phyloP scores from a whole-genome alignment of 2,329 filamentous ascomycete species.

The Xylaria arbuscula region DNA sequence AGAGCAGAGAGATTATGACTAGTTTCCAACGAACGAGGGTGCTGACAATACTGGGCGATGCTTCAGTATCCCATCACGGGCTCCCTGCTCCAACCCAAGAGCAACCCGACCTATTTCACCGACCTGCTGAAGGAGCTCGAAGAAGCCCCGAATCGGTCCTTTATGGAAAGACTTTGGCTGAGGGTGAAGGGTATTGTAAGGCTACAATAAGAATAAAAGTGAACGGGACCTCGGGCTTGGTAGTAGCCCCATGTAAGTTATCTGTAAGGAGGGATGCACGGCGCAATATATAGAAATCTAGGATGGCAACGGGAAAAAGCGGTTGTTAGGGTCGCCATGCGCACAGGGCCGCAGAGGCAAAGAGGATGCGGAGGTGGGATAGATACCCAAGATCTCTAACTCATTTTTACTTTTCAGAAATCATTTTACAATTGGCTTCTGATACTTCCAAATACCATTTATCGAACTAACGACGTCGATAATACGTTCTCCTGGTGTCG shows the following conservation, averaged over 20 bases:
- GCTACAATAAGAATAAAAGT: constrained; percentile 56
- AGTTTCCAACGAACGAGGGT: not conserved
- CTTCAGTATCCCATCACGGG: constrained; percentile 61
- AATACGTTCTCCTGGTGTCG: constrained; percentile 10
- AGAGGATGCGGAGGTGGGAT: not conserved
- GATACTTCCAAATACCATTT: not conserved
- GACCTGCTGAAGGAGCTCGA: constrained; percentile 72
- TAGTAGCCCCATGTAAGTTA: constrained; percentile 25
- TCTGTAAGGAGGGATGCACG: constrained; percentile 5
- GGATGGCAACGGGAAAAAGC: not conserved
- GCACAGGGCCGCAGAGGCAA: not conserved
- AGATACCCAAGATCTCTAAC: constrained; percentile 10
- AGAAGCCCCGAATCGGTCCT: constrained; percentile 68
- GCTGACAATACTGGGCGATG: constrained; percentile 14
- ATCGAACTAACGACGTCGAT: not conserved
- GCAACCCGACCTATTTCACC: constrained; percentile 72
- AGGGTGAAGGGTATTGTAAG: constrained; percentile 69
- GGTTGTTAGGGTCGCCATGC: not conserved
- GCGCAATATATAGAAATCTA: not conserved
- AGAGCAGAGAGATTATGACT: not conserved
- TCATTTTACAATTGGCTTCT: not conserved
- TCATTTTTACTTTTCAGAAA: not conserved
- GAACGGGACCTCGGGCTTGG: not conserved
- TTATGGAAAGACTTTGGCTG: constrained; percentile 63
- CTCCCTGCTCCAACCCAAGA: constrained; percentile 66